Conservation (phyloP, 2,329 filamentous ascomycete genomes). For the Exophiala sp. region DNA sequence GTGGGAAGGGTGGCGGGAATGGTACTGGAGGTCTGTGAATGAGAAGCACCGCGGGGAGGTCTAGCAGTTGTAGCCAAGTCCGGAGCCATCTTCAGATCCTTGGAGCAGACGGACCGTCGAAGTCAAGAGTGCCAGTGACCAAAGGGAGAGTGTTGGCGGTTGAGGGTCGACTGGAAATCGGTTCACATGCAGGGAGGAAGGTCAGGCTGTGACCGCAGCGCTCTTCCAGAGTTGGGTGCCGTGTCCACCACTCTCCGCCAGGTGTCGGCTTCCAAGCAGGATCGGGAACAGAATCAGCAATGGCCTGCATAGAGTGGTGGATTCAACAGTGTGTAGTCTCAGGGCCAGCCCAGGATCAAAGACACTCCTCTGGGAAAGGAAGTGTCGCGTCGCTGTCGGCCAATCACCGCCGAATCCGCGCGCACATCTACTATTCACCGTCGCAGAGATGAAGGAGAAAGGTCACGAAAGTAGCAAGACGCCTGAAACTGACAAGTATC, state of each 20-base stretch:
- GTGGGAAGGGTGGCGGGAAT: slow-evolving; percentile 6
- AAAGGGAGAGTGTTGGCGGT: background rate
- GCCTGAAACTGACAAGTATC: slow-evolving; percentile 3
- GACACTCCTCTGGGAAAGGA: slow-evolving; percentile 4
- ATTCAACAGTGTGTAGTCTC: background rate
- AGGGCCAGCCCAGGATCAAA: background rate
- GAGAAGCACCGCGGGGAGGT: slow-evolving; percentile 32
- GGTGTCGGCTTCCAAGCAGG: background rate
- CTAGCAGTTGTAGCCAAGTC: slow-evolving; percentile 44
- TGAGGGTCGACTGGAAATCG: background rate
- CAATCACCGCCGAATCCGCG: slow-evolving; percentile 10
- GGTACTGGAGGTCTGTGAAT: slow-evolving; percentile 32
- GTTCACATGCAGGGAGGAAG: background rate
- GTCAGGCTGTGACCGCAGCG: background rate
- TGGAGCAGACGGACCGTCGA: background rate
- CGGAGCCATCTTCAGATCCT: slow-evolving; percentile 40
- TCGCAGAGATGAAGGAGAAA: background rate
- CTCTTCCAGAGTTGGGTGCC: background rate
- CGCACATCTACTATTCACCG: background rate
- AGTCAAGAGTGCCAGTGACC: background rate
- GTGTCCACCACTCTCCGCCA: background rate
- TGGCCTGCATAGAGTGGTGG: background rate
- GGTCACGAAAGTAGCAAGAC: background rate
- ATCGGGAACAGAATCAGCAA: background rate
- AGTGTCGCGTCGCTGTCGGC: slow-evolving; percentile 18